Percentiles rank a stretch among this genome's conserved stretches.
Evolutionary conservation across 768 basidiomycete species (phyloP).

Genomic region (Lentinula lateritia): DNA sequence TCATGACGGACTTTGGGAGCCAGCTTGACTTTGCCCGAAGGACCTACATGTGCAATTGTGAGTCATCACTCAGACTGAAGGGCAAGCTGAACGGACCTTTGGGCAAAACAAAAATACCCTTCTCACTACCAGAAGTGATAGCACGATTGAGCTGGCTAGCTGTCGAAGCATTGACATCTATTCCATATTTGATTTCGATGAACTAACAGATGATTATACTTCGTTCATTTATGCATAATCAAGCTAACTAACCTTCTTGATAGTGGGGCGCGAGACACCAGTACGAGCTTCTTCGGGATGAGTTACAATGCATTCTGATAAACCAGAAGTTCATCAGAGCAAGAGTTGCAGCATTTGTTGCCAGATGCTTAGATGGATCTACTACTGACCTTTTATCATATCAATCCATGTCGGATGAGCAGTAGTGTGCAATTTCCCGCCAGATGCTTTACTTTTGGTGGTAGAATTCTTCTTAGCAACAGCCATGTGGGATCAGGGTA

Average conservation of each 20-base stretch:
- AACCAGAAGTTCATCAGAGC: slow-evolving; percentile 16
- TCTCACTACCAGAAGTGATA: slow-evolving; percentile 52
- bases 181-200: slow-evolving; percentile 77
- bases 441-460: slow-evolving; percentile 21
- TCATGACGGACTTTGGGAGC: slow-evolving; percentile 60
- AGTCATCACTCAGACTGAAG: slow-evolving; percentile 1
- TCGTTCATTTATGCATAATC: slow-evolving; percentile 9
- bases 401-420: slow-evolving; percentile 68
- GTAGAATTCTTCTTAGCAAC: slow-evolving; percentile 23
- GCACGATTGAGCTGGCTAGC: slow-evolving; percentile 77
- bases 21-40: slow-evolving; percentile 46
- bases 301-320: slow-evolving; percentile 61
- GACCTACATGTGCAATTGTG: slow-evolving; percentile 21
- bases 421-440: slow-evolving; percentile 30
- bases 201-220: slow-evolving; percentile 40
- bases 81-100: slow-evolving; percentile 29
- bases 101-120: slow-evolving; percentile 43
- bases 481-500: not conserved
- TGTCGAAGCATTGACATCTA: slow-evolving; percentile 70
- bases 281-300: slow-evolving; percentile 64
- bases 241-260: slow-evolving; percentile 61
- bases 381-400: slow-evolving; percentile 65
- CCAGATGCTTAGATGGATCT: not conserved
- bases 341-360: slow-evolving; percentile 25
- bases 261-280: slow-evolving; percentile 75